These are phyloP conservation scores for Penicillium sclerotigenum DNA, from an alignment of 2,329 filamentous ascomycete species.

Conservation along the genomic window DNA sequence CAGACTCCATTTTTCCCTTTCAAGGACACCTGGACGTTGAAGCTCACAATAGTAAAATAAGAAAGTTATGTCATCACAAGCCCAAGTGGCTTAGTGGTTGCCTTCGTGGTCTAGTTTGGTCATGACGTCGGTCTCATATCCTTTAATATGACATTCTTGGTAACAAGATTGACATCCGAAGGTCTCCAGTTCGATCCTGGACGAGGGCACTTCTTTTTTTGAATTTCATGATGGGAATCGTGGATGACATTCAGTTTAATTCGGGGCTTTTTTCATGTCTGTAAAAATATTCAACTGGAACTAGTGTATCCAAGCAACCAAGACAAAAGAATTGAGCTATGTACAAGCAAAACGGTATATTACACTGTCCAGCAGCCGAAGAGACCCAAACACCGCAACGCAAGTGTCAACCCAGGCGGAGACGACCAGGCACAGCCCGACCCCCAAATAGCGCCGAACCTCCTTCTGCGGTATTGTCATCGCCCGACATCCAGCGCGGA, in stretches of 20 bases:
- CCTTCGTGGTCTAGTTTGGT: slow-evolving; percentile 26
- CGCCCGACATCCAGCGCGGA: slow-evolving; percentile 75
- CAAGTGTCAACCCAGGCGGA: slow-evolving; percentile 33
- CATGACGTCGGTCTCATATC: slow-evolving; percentile 27
- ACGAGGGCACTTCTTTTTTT: slow-evolving; percentile 13
- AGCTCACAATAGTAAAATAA: too few species aligned
- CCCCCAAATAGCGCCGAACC: slow-evolving; percentile 42
- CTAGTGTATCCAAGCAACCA: background rate
- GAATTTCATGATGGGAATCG: background rate
- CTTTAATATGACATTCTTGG: slow-evolving; percentile 20
- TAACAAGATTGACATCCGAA: slow-evolving; percentile 26
- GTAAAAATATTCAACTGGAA: background rate
- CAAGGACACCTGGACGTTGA: too few species aligned
- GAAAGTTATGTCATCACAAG: too few species aligned
- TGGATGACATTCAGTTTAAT: too few species aligned
- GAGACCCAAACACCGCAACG: slow-evolving; percentile 11
- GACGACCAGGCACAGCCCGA: slow-evolving; percentile 38
- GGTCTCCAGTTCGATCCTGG: slow-evolving; percentile 29
- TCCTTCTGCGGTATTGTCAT: slow-evolving; percentile 39
- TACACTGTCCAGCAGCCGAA: slow-evolving; percentile 23
- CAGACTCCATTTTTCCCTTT: too few species aligned
- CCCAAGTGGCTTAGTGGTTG: background rate
- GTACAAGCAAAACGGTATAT: slow-evolving; percentile 19
- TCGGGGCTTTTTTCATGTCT: too few species aligned
- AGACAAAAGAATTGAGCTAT: slow-evolving; percentile 7